Conservation (phyloP, 1,284 basidiomycete species). For the Moniliella sp. region DNA sequence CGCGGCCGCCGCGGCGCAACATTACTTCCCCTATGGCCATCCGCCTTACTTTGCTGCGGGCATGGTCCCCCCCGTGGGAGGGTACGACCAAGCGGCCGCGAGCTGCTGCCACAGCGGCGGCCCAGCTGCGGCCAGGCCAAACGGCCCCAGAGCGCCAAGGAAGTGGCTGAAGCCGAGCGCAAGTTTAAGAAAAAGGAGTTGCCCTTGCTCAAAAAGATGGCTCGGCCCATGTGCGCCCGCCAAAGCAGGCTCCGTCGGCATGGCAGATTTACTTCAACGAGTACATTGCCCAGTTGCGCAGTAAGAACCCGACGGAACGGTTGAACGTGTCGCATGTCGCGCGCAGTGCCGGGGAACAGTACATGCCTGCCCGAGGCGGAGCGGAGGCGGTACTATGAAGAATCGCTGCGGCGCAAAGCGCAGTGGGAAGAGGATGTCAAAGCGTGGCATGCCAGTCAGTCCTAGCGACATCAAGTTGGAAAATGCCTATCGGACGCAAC, state of each 20-base stretch:
- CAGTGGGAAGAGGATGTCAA: slow-evolving; percentile 54
- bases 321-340: slow-evolving; percentile 86
- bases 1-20: too few species aligned
- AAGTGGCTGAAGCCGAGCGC: too few species aligned
- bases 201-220: too few species aligned
- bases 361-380: slow-evolving; percentile 57
- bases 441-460: slow-evolving; percentile 34
- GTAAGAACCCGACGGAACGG: slow-evolving; percentile 39
- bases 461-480: slow-evolving; percentile 26
- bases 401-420: slow-evolving; percentile 62
- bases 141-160: too few species aligned
- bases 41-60: too few species aligned
- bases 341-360: slow-evolving; percentile 76
- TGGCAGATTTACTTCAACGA: slow-evolving; percentile 95
- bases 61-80: too few species aligned
- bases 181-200: too few species aligned
- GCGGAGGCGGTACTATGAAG: slow-evolving; percentile 43
- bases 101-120: too few species aligned
- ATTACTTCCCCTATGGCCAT: too few species aligned
- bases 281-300: slow-evolving; percentile 65
- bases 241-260: slow-evolving; percentile 75
- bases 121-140: too few species aligned
- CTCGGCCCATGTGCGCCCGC: too few species aligned
- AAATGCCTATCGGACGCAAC: slow-evolving; percentile 17
- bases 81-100: too few species aligned